These are phyloP conservation scores for Aureobasidium sp. DNA, from an alignment of 2,329 filamentous ascomycete species.

Conservation along the genomic window DNA sequence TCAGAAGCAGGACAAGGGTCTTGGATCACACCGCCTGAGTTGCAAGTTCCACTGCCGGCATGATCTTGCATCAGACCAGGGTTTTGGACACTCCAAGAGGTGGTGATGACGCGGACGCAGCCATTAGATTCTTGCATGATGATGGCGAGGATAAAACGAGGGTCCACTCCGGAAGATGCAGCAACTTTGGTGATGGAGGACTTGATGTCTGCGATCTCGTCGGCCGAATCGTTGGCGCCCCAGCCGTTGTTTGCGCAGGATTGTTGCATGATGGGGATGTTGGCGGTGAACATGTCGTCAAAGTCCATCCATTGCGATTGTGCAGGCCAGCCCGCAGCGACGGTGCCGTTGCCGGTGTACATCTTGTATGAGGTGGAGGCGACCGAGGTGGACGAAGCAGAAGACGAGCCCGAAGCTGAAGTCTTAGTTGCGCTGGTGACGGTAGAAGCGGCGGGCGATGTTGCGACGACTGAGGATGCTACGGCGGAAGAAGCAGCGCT, in stretches of 20 bases:
- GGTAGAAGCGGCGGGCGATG: not conserved
- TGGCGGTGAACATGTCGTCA: slow-evolving; percentile 30
- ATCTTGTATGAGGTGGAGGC: slow-evolving; percentile 21
- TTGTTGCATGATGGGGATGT: slow-evolving; percentile 29
- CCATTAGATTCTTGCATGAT: slow-evolving; percentile 43
- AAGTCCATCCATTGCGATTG: slow-evolving; percentile 31
- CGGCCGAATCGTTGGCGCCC: slow-evolving; percentile 32
- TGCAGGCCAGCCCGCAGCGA: slow-evolving; percentile 32
- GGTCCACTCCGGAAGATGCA: slow-evolving; percentile 28
- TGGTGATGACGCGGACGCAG: slow-evolving; percentile 40
- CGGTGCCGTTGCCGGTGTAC: slow-evolving; percentile 31
- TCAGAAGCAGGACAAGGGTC: slow-evolving; percentile 34
- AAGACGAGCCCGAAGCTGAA: no score
- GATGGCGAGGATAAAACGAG: slow-evolving; percentile 39
- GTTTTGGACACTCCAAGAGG: slow-evolving; percentile 35
- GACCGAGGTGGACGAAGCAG: not conserved
- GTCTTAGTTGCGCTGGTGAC: not conserved
- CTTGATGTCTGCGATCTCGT: slow-evolving; percentile 34
- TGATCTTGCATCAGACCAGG: slow-evolving; percentile 44
- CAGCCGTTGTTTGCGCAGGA: slow-evolving; percentile 31
- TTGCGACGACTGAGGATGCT: not conserved
- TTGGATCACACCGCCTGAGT: slow-evolving; percentile 27
- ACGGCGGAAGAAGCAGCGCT: not conserved
- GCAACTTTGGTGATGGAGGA: slow-evolving; percentile 30
- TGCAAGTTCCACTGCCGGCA: slow-evolving; percentile 34